Evolutionary conservation across 176 grass and related monocot genomes (phyloP).

Genomic region (Metroxylon sagu): DNA sequence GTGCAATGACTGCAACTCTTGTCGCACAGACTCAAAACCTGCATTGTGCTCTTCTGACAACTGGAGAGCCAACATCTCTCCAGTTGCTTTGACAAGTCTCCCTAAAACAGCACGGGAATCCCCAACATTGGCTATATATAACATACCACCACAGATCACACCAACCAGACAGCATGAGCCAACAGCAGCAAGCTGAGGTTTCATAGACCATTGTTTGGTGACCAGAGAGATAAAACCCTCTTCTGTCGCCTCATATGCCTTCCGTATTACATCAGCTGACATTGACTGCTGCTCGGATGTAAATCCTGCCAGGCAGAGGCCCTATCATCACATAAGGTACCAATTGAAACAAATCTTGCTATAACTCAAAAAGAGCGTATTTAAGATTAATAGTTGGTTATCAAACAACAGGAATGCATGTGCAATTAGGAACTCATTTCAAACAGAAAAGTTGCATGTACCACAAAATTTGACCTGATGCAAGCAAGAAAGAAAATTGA

Average conservation of each 20-base stretch:
- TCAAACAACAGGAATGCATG: too few species aligned
- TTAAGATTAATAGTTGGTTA: too few species aligned
- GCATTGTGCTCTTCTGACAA: slow-evolving; percentile 91
- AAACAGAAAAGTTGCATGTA: too few species aligned
- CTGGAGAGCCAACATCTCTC: slow-evolving; percentile 78
- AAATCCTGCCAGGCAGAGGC: slow-evolving; percentile 36
- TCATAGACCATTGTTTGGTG: slow-evolving; percentile 66
- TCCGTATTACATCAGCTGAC: slow-evolving; percentile 75
- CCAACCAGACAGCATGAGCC: slow-evolving; percentile 90
- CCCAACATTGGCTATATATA: slow-evolving; percentile 79
- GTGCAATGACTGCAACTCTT: slow-evolving; percentile 74
- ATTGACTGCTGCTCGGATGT: slow-evolving; percentile 68
- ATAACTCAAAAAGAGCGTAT: too few species aligned
- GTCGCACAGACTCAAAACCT: slow-evolving; percentile 64
- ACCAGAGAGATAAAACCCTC: slow-evolving; percentile 87
- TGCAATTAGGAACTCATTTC: too few species aligned
- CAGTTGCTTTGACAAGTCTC: slow-evolving; percentile 69
- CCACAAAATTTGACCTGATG: too few species aligned
- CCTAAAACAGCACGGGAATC: slow-evolving; percentile 84
- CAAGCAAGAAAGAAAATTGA: too few species aligned
- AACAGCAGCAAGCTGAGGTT: slow-evolving; percentile 89
- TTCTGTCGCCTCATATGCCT: slow-evolving; percentile 93
- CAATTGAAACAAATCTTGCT: background rate
- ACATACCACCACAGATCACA: slow-evolving; percentile 55
- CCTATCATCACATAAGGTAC: slow-evolving; percentile 9